These are phyloP conservation scores for Trametes maxima DNA, from an alignment of 768 basidiomycete species.

Conservation along the genomic window DNA sequence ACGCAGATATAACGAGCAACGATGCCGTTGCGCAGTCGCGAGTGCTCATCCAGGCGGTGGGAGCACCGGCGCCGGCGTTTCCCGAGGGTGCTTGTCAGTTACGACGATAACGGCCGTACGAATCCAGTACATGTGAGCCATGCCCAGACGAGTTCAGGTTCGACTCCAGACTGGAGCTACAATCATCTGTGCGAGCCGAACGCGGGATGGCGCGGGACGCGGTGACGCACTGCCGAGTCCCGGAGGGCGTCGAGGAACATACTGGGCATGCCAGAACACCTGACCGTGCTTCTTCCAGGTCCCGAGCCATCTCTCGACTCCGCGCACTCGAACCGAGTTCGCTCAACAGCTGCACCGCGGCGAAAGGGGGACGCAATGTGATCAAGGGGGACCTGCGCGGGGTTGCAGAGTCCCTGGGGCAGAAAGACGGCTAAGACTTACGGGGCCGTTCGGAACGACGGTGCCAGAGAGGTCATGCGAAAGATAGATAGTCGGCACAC, in stretches of 20 bases:
- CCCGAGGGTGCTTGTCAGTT: too few species aligned
- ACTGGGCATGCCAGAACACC: background rate
- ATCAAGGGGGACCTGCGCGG: slow-evolving; percentile 1
- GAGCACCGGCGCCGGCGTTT: too few species aligned
- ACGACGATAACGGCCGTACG: too few species aligned
- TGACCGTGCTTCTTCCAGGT: slow-evolving; percentile 11
- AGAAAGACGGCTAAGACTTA: background rate
- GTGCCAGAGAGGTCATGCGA: slow-evolving; percentile 6
- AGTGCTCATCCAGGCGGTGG: too few species aligned
- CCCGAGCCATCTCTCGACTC: background rate
- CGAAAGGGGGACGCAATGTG: background rate
- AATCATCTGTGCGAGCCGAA: too few species aligned
- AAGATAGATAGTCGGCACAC: background rate
- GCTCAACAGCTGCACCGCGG: too few species aligned
- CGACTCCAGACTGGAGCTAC: too few species aligned
- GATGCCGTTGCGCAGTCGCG: background rate
- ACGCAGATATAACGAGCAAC: background rate
- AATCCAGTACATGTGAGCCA: slow-evolving; percentile 3
- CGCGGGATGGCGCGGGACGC: background rate
- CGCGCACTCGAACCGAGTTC: background rate
- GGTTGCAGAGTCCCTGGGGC: background rate
- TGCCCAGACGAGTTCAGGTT: too few species aligned
- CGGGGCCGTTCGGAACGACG: slow-evolving; percentile 8
- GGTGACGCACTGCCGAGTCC: slow-evolving; percentile 13
- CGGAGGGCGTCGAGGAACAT: background rate